Evolutionary conservation across 2,329 filamentous ascomycete genomes (phyloP).

Genomic region (Ophiostoma ulmi): DNA sequence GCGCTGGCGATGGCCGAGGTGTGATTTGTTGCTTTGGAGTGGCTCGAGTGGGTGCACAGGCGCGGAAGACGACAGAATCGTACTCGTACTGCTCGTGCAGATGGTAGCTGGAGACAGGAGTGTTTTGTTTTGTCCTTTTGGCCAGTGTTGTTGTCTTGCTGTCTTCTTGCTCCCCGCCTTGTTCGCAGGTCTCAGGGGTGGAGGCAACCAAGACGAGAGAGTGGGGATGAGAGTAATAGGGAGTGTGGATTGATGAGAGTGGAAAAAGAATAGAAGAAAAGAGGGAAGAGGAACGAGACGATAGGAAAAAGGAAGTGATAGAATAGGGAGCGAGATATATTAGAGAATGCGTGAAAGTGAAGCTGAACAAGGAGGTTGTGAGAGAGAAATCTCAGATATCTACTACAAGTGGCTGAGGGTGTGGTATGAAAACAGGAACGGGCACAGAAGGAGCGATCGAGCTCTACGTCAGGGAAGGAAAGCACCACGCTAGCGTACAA

Average conservation of each 20-base stretch:
- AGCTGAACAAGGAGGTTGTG: background rate
- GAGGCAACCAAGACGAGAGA: conserved; percentile 11
- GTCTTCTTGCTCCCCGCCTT: conserved; percentile 11
- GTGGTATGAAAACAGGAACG: background rate
- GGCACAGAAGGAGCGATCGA: conserved; percentile 1
- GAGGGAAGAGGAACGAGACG: background rate
- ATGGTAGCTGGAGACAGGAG: background rate
- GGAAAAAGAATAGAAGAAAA: background rate
- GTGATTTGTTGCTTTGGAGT: background rate
- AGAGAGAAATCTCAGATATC: background rate
- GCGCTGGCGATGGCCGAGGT: background rate
- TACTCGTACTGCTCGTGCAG: background rate
- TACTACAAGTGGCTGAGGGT: background rate
- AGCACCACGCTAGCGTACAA: background rate
- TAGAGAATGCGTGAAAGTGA: background rate
- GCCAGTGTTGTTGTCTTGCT: conserved; percentile 7
- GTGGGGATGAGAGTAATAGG: conserved; percentile 8
- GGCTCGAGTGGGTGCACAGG: conserved; percentile 4
- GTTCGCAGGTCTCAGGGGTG: conserved; percentile 14
- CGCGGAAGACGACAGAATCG: background rate
- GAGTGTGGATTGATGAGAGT: conserved; percentile 4
- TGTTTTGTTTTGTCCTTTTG: background rate
- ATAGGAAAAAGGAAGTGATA: background rate
- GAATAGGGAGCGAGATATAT: background rate
- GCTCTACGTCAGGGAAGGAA: conserved; percentile 8